A percentile compares a stretch with the other conserved stretches of the same genome.
Evolutionary conservation across 805 yeast species (phyloP).

Genomic region (Scheffersomyces coipomensis): DNA sequence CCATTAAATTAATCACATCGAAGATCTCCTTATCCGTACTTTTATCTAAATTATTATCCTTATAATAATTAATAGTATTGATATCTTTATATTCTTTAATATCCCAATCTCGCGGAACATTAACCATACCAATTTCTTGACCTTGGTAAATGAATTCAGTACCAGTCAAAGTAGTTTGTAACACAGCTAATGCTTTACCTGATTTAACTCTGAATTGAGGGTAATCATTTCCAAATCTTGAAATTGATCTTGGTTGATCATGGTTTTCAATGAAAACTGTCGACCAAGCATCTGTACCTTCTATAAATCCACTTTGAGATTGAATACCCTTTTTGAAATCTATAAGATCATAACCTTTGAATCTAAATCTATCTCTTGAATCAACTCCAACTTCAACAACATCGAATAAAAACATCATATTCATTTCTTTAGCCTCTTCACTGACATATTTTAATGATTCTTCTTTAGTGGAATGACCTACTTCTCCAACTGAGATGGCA

Average conservation of each 20-base stretch:
- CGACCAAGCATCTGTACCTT: constrained; percentile 56
- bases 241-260: constrained; percentile 54
- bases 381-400: constrained; percentile 37
- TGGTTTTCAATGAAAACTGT: constrained; percentile 57
- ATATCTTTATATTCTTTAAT: constrained; percentile 52
- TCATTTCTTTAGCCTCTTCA: constrained; percentile 34
- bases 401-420: constrained; percentile 35
- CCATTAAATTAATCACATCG: constrained; percentile 34
- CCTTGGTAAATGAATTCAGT: constrained; percentile 60
- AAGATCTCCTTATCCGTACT: constrained; percentile 26
- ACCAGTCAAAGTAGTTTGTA: constrained; percentile 50
- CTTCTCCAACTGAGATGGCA: constrained; percentile 59
- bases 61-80: constrained; percentile 43
- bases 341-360: constrained; percentile 27
- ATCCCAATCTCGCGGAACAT: constrained; percentile 46
- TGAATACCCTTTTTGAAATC: constrained; percentile 42
- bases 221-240: constrained; percentile 50
- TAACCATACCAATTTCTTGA: constrained; percentile 58
- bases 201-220: constrained; percentile 28
- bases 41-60: constrained; percentile 23
- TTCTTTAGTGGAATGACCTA: constrained; percentile 42
- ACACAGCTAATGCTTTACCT: constrained; percentile 48
- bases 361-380: constrained; percentile 32
- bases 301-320: constrained; percentile 35
- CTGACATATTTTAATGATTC: constrained; percentile 44